A percentile compares a stretch with the other conserved stretches of the same genome.
phyloP scores from a whole-genome alignment of 768 basidiomycete species.

The Pisolithus microcarpus region DNA sequence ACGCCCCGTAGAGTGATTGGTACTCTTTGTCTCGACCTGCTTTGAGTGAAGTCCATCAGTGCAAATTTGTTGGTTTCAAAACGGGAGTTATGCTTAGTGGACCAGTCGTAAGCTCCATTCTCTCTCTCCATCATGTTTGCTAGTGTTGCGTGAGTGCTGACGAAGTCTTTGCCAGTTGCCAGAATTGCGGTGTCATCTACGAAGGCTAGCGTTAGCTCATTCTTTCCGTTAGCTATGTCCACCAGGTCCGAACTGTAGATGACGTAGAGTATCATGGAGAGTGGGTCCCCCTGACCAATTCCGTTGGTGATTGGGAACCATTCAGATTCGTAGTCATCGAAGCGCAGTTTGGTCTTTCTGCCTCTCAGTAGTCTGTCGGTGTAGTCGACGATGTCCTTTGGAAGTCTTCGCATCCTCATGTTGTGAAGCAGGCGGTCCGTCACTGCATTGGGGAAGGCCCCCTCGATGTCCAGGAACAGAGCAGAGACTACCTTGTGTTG shows the following conservation, averaged over 20 bases:
- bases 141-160: too few species aligned
- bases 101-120: neutral
- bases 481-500: conserved; percentile 27
- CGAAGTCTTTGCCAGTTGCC: neutral
- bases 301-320: neutral
- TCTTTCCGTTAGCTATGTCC: neutral
- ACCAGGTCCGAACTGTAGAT: neutral
- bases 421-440: conserved; percentile 26
- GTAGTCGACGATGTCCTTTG: neutral
- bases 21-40: neutral
- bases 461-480: conserved; percentile 38
- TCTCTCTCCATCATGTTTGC: neutral
- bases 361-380: neutral
- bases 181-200: neutral
- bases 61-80: neutral
- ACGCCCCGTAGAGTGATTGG: neutral
- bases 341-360: neutral
- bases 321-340: neutral
- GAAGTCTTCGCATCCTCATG: conserved; percentile 8
- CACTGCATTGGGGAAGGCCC: conserved; percentile 36
- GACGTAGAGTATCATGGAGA: neutral
- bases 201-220: neutral
- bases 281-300: neutral
- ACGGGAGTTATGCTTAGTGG: neutral
- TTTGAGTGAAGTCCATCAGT: neutral